These are phyloP conservation scores for Macaranga tanarius DNA, from an alignment of 441 rosid genomes.

Conservation along the genomic window DNA sequence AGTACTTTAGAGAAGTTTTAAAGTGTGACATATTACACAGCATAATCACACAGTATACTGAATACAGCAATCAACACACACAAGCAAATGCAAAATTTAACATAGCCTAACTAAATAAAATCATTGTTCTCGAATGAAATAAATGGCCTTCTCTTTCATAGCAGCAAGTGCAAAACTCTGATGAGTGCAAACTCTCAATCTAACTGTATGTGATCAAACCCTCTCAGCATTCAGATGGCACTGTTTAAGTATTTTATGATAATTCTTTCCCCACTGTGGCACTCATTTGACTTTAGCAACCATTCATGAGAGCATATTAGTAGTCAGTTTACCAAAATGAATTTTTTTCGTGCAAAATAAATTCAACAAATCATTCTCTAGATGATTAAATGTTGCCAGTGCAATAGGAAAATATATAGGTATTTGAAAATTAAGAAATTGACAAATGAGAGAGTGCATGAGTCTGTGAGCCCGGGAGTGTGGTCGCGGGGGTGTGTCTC, in stretches of 20 bases:
- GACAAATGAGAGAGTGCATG: background rate
- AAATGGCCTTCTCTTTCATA: background rate
- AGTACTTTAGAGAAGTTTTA: background rate
- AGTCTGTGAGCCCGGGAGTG: background rate
- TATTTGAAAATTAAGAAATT: background rate
- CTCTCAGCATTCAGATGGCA: background rate
- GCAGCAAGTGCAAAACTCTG: background rate
- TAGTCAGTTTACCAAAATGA: slow-evolving; percentile 1
- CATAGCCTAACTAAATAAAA: background rate
- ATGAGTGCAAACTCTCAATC: background rate
- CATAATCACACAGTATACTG: background rate
- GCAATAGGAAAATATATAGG: background rate
- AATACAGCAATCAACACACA: background rate
- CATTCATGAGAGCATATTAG: background rate
- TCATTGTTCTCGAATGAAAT: background rate
- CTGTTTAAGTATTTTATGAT: background rate
- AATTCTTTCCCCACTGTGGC: background rate
- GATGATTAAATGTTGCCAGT: background rate
- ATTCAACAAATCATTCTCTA: background rate
- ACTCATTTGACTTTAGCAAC: slow-evolving; percentile 6
- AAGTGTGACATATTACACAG: background rate
- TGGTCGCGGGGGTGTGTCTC: background rate
- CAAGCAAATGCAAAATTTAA: background rate
- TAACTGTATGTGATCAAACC: background rate
- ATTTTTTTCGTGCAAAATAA: background rate